Base-by-base conservation (phyloP, 495 filamentous ascomycete species). In the Xylaria flabelliformis region DNA sequence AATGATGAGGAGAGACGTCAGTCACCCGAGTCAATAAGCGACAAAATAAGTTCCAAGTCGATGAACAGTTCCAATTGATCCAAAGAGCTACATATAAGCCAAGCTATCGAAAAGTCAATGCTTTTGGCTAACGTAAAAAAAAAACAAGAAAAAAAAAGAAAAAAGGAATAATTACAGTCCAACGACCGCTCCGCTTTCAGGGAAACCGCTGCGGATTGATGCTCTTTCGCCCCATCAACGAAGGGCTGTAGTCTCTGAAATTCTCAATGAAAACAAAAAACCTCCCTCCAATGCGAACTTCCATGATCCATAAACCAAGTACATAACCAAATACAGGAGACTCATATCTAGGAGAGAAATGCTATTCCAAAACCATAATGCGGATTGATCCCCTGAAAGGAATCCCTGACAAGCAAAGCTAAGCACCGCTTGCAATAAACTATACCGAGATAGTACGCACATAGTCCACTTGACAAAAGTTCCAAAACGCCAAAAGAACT, bases 401-500 rank as follows among this genome's bases (percentile, higher is more conserved):
- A 46, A 70, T 39, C 55, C 41, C 17, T 48, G 42, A 26, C 42
- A 32, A 55, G 13, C 36, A 64, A 67, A 67, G 24, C 29, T 24
- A 50, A 70, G 42, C 44, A 50, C 63, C 13, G 29, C 44, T 42
- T 62, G 65, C 39, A 53, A 56, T 24, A 67, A n/a, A 46, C 29
- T 64, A 61, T 67, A 50, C 29, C 41, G 26, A 66, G n/a, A 67
- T 51, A 36, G 44, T 53, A 51, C 44, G 21, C 34, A 70, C 44
- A 48, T 17, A 63, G 34, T 36, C 72, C 73, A 71, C 56, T 70
- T 73, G 67, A 77, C 69, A 74, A 53, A 42, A 74, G 73, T 41
- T 29, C 55, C 68, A 55, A 75, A 79, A 79, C 77, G 75, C 77
- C 77, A 63, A 79, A 76, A 73, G 73, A 79, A 77, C 77, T 77